phyloP scores from a whole-genome alignment of 108 stramenopile species.

The Nitzschia palea region DNA sequence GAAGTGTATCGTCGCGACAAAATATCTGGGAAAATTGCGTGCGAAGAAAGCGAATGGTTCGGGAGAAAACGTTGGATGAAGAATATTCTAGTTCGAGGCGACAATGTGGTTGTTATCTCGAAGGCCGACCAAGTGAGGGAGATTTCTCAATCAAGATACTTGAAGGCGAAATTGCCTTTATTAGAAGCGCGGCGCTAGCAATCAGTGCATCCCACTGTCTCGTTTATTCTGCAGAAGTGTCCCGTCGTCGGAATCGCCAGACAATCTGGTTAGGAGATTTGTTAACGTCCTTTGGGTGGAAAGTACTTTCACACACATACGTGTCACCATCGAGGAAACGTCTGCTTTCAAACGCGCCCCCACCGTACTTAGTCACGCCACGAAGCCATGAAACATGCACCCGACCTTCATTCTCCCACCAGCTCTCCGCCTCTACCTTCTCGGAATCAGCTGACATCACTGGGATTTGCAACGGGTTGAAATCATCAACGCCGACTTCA shows the following conservation, averaged over 20 bases:
- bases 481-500: constrained; percentile 25
- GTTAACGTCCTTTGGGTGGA: constrained; percentile 54
- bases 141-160: constrained; percentile 3
- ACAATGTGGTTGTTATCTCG: constrained; percentile 82
- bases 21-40: neutral
- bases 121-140: constrained; percentile 31
- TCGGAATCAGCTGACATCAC: constrained; percentile 64
- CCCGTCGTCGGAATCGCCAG: constrained; percentile 57
- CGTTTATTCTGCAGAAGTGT: neutral
- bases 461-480: constrained; percentile 17
- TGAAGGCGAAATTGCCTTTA: neutral
- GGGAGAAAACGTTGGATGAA: constrained; percentile 64
- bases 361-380: constrained; percentile 71
- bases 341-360: constrained; percentile 75
- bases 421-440: constrained; percentile 61
- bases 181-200: neutral
- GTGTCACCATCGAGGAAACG: constrained; percentile 56
- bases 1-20: constrained; percentile 41
- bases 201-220: neutral
- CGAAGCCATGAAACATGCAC: constrained; percentile 70
- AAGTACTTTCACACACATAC: constrained; percentile 71
- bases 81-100: constrained; percentile 76
- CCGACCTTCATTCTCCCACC: constrained; percentile 77
- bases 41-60: constrained; percentile 11
- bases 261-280: constrained; percentile 31